phyloP scores from a whole-genome alignment of 768 basidiomycete species.

The Lactarius psammicola region DNA sequence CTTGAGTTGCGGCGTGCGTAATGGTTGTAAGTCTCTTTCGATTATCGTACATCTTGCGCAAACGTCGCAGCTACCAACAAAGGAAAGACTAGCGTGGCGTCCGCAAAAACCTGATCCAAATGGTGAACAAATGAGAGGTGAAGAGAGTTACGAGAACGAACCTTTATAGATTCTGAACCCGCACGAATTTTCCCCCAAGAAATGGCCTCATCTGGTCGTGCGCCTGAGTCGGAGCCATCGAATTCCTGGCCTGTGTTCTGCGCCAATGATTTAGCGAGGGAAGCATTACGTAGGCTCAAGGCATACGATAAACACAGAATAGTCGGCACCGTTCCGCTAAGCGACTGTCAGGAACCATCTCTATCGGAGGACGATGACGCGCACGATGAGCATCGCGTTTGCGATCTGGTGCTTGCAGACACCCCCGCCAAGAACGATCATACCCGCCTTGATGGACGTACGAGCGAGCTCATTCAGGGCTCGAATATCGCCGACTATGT shows the following conservation, averaged over 20 bases:
- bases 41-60: constrained; percentile 45
- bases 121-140: neutral
- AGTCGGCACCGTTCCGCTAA: constrained; percentile 97
- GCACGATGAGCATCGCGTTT: constrained; percentile 98
- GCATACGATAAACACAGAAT: constrained; percentile 88
- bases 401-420: constrained; percentile 99
- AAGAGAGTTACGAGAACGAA: constrained; percentile 30
- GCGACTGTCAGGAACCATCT: constrained; percentile 16
- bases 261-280: neutral
- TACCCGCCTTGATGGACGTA: constrained; percentile 88
- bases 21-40: constrained; percentile 1
- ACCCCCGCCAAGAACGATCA: constrained; percentile 97
- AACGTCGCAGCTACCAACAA: constrained; percentile 94
- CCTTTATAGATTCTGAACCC: constrained; percentile 81
- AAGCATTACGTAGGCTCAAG: neutral
- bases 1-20: neutral
- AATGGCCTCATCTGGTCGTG: constrained; percentile 94
- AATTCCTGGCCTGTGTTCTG: constrained; percentile 99
- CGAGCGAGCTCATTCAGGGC: constrained; percentile 86
- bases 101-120: constrained; percentile 69
- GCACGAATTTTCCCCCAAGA: constrained; percentile 98
- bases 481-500: constrained; percentile 94
- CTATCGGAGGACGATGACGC: constrained; percentile 32
- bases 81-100: constrained; percentile 95
- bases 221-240: constrained; percentile 97